phyloP scores from a whole-genome alignment of 139 green algal species.

The Cymbomonas tetramitiformis region DNA sequence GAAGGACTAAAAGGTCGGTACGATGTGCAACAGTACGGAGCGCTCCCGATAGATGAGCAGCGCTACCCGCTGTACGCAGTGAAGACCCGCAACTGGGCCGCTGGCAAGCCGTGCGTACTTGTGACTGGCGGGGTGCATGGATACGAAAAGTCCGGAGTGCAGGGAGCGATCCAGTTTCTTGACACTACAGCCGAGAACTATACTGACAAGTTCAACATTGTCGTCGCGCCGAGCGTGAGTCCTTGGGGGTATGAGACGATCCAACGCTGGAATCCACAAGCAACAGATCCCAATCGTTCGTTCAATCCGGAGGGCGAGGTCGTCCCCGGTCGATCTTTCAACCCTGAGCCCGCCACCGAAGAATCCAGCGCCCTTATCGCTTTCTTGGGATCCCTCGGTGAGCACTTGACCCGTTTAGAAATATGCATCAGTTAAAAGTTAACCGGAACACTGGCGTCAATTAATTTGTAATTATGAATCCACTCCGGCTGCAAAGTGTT shows the following conservation, averaged over 20 bases:
- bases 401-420: too few relatives aligned
- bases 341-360: not conserved
- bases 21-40: conserved; percentile 5
- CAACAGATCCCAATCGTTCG: conserved; percentile 4
- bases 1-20: not conserved
- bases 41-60: not conserved
- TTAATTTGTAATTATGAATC: too few relatives aligned
- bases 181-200: not conserved
- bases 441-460: too few relatives aligned
- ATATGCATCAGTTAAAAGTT: too few relatives aligned
- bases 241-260: conserved; percentile 13
- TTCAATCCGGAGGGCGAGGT: conserved; percentile 6
- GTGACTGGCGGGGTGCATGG: conserved; percentile 13
- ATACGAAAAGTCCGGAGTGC: conserved; percentile 12
- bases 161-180: conserved; percentile 6
- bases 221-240: conserved; percentile 2
- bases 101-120: conserved; percentile 8
- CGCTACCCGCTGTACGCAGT: conserved; percentile 1
- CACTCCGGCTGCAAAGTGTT: too few relatives aligned
- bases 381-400: conserved; percentile 2
- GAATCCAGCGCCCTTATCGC: not conserved
- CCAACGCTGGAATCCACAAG: conserved; percentile 5
- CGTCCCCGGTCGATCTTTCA: not conserved
- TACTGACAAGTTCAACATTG: conserved; percentile 1
- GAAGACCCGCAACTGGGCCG: not conserved